phyloP scores from a whole-genome alignment of 1,139 yeast species.

The Protomyces macrosporus region DNA sequence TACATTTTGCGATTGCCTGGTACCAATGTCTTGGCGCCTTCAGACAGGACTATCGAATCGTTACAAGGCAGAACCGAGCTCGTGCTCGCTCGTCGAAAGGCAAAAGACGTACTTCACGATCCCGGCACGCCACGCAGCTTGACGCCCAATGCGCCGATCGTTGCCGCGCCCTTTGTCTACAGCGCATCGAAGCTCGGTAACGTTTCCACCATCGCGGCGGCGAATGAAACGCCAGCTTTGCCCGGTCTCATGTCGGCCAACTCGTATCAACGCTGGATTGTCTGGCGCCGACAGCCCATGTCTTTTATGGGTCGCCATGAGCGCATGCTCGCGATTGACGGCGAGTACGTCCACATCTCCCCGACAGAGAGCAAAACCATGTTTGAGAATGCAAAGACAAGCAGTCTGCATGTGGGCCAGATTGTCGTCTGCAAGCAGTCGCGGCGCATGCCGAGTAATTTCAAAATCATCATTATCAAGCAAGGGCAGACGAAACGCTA shows the following conservation, averaged over 20 bases:
- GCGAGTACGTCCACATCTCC: conserved; percentile 83
- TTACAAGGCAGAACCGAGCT: conserved; percentile 29
- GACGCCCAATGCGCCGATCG: conserved; percentile 23
- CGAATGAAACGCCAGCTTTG: background rate
- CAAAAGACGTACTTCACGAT: conserved; percentile 5
- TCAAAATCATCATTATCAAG: conserved; percentile 75
- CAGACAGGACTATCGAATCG: conserved; percentile 29
- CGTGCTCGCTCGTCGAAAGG: conserved; percentile 18
- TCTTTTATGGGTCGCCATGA: conserved; percentile 78
- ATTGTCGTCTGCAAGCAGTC: conserved; percentile 72
- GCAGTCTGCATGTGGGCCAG: conserved; percentile 81
- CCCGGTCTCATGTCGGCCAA: conserved; percentile 10
- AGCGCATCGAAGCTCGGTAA: background rate
- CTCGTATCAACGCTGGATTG: conserved; percentile 55
- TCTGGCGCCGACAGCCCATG: conserved; percentile 83
- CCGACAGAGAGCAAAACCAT: conserved; percentile 69
- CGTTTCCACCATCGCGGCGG: background rate
- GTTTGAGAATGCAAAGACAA: conserved; percentile 73
- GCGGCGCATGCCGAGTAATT: conserved; percentile 67
- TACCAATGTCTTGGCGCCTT: conserved; percentile 31
- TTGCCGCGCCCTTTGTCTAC: conserved; percentile 1
- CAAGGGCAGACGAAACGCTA: conserved; percentile 66
- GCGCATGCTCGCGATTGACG: conserved; percentile 80
- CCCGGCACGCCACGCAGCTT: conserved; percentile 10
- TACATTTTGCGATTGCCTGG: conserved; percentile 40